Conservation (phyloP, 2,329 filamentous ascomycete genomes). For the Neospermospora avenae region DNA sequence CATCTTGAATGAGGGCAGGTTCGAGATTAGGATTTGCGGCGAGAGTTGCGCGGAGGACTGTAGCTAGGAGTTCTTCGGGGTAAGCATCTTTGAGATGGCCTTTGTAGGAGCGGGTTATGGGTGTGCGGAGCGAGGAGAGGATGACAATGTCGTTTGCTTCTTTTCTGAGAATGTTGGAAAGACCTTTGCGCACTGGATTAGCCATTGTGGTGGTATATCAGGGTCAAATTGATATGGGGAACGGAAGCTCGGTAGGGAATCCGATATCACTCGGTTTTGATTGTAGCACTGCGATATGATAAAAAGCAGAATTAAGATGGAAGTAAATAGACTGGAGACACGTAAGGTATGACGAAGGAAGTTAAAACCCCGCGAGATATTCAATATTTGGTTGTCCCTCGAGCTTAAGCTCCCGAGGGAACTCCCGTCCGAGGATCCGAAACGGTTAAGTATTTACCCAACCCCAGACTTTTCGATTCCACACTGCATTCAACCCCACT, state of each 20-base stretch:
- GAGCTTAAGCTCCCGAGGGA: not conserved
- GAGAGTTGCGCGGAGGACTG: conserved; percentile 64
- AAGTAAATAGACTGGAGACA: not conserved
- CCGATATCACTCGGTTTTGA: not conserved
- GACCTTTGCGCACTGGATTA: conserved; percentile 54
- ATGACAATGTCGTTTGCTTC: conserved; percentile 80
- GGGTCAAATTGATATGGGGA: not conserved
- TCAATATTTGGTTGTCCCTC: not conserved
- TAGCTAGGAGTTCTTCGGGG: conserved; percentile 80
- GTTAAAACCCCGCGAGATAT: not conserved
- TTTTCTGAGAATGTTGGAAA: conserved; percentile 75
- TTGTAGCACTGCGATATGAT: not conserved
- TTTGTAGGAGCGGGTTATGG: conserved; percentile 78
- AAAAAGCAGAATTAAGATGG: not conserved
- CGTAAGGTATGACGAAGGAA: not conserved
- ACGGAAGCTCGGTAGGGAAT: not conserved
- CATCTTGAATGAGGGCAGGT: conserved; percentile 68
- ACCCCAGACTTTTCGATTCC: not conserved
- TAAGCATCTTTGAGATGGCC: conserved; percentile 83
- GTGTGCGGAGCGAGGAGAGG: conserved; percentile 85
- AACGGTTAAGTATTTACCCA: not conserved
- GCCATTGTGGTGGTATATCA: conserved; percentile 24
- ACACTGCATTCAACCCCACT: not conserved
- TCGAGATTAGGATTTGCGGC: conserved; percentile 70
- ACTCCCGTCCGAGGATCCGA: not conserved